These are phyloP conservation scores for Edaphochlamys debaryana DNA, from an alignment of 139 green algal species.

Conservation along the genomic window DNA sequence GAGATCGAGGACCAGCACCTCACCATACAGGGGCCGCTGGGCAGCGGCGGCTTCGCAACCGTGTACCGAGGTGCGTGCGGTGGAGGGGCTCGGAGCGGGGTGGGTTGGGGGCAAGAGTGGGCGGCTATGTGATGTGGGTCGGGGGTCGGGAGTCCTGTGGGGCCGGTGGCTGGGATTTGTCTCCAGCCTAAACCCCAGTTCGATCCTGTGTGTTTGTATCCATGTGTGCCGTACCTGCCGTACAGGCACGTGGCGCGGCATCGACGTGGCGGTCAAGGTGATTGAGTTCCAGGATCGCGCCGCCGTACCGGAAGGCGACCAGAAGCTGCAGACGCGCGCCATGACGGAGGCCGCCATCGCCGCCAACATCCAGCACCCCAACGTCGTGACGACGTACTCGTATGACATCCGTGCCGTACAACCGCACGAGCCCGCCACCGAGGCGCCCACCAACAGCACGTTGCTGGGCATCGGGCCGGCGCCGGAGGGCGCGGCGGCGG, in stretches of 20 bases:
- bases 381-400: constrained; percentile 47
- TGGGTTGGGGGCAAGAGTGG: too few species aligned
- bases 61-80: constrained; percentile 17
- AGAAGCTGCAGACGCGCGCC: constrained; percentile 18
- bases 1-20: constrained; percentile 47
- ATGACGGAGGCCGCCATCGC: constrained; percentile 47
- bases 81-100: too few species aligned
- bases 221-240: background rate
- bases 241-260: constrained; percentile 43
- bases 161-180: too few species aligned
- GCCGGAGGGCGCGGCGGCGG: background rate
- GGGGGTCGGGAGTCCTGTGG: too few species aligned
- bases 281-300: constrained; percentile 39
- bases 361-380: constrained; percentile 46
- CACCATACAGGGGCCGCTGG: constrained; percentile 18
- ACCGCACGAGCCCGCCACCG: background rate
- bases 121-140: too few species aligned
- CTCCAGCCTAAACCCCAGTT: too few species aligned
- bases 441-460: constrained; percentile 15
- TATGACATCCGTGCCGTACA: constrained; percentile 25
- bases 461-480: constrained; percentile 30
- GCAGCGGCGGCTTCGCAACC: constrained; percentile 39
- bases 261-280: constrained; percentile 49
- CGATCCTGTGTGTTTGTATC: too few species aligned
- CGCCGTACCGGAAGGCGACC: constrained; percentile 5